phyloP scores from a whole-genome alignment of 106 monocot genomes.

The Xerophyta viscosa region DNA sequence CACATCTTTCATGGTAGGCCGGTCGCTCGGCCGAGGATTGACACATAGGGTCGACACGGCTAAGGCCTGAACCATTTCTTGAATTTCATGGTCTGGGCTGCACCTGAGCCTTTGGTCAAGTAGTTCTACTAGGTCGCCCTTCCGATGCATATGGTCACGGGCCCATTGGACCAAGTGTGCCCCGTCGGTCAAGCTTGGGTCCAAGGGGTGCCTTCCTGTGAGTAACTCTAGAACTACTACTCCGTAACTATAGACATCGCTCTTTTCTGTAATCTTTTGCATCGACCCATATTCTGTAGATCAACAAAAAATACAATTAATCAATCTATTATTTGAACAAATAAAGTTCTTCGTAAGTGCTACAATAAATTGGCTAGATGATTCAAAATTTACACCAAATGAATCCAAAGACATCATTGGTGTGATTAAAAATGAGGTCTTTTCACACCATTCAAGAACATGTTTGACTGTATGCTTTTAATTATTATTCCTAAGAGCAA shows the following conservation, averaged over 20 bases:
- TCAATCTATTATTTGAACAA: too few species aligned
- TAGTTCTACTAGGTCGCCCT: constrained; percentile 46
- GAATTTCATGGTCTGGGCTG: constrained; percentile 45
- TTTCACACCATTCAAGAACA: too few species aligned
- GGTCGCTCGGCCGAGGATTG: constrained; percentile 48
- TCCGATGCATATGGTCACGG: constrained; percentile 31
- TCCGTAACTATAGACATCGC: constrained; percentile 94
- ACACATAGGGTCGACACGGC: constrained; percentile 81
- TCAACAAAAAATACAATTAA: too few species aligned
- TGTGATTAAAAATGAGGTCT: too few species aligned
- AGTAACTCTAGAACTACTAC: constrained; percentile 90
- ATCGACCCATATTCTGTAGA: constrained; percentile 87
- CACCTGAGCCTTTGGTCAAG: constrained; percentile 50
- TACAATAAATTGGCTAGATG: too few species aligned
- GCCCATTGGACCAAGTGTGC: constrained; percentile 78
- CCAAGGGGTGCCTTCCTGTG: constrained; percentile 86
- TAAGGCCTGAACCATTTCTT: constrained; percentile 80
- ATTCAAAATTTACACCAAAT: too few species aligned
- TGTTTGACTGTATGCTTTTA: too few species aligned
- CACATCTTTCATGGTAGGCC: constrained; percentile 91
- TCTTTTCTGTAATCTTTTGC: constrained; percentile 96
- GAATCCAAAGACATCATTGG: too few species aligned
- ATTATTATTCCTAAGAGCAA: too few species aligned
- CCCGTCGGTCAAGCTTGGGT: constrained; percentile 79
- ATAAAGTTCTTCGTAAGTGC: too few species aligned